A percentile compares a stretch with the other conserved stretches of the same genome.
These are phyloP conservation scores for Dactylellina sp. DNA, from an alignment of 2,329 filamentous ascomycete species.

Conservation along the genomic window DNA sequence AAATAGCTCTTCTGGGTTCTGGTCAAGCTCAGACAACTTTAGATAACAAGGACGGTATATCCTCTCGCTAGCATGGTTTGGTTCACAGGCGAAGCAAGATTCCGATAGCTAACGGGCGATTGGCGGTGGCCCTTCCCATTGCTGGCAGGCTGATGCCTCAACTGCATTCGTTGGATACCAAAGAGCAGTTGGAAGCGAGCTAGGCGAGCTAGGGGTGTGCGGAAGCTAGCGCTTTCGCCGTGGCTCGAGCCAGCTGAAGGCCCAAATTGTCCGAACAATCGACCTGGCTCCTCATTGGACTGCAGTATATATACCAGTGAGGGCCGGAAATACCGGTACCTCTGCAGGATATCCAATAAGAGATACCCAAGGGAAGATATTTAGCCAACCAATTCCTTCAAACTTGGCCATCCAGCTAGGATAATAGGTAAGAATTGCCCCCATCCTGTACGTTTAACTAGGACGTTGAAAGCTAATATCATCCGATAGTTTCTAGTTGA, in stretches of 20 bases:
- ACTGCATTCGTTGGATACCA: slow-evolving; percentile 41
- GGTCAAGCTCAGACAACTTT: slow-evolving; percentile 8
- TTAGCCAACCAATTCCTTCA: slow-evolving; percentile 16
- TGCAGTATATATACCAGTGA: slow-evolving; percentile 41
- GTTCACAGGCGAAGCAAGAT: slow-evolving; percentile 43
- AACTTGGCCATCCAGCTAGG: slow-evolving; percentile 13
- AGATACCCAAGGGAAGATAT: slow-evolving; percentile 31
- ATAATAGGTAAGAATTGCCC: slow-evolving; percentile 29
- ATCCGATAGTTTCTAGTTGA: too few species aligned
- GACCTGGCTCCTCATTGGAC: slow-evolving; percentile 1
- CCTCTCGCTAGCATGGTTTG: slow-evolving; percentile 49
- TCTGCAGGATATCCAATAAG: slow-evolving; percentile 33
- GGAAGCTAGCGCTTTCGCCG: slow-evolving; percentile 24
- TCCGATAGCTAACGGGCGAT: slow-evolving; percentile 42
- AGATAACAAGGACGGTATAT: slow-evolving; percentile 26
- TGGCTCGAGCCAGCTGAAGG: slow-evolving; percentile 12
- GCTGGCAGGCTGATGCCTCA: slow-evolving; percentile 51
- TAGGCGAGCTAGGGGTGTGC: slow-evolving; percentile 31
- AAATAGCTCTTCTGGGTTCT: not conserved
- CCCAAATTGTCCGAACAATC: not conserved
- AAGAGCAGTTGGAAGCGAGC: slow-evolving; percentile 48
- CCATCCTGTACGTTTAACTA: slow-evolving; percentile 10
- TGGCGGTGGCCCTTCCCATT: slow-evolving; percentile 38
- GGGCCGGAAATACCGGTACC: slow-evolving; percentile 34
- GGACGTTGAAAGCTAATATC: not conserved